Base-by-base conservation (phyloP, 192 early-diverging fungal species). In the Obelidium mucronatum region DNA sequence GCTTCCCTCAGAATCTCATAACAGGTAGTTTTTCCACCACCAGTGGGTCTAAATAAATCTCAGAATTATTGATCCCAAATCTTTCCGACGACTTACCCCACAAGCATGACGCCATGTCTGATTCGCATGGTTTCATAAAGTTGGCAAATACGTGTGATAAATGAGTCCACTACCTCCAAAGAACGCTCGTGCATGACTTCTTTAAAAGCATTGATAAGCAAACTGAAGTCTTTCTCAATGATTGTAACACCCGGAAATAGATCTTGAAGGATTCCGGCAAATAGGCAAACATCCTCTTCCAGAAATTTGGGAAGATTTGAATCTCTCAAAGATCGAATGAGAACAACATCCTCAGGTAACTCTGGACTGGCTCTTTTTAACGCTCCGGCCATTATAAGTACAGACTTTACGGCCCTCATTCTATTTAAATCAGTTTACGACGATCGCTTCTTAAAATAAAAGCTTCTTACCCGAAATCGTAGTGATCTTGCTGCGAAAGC, bases 381-480 rank as follows among this genome's bases (percentile, higher is more conserved):
- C 30, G 86, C 82, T 0, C 88, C 88, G 4, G 88, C 88, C 88
- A 90, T 90, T 31, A 88, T 87, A 22, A 90, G 73, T 51, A 90
- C 88, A n/a, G 86, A 88, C 56, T 90, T 90, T 1, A 90, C 88
- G 39, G 88, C 88, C n/a, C 88, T 72, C 88, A 90, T 90, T 42
- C 87, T 37, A 59, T 19, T 59, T 19, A 30, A 13, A 30, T n/a
- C 13, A 6, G 0, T 30, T 59, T 59, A 30, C 8, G 8, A 30
- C 56, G 13, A 52, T 52, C n/a, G 13, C 8, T 59, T 59, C 24
- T 6, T 30, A 33, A 6, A 59, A 33, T 8, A 59, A 13, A 59
- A 30, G 8, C 19, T 74, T 13, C 40, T 19, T 52, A 69, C 67
- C 63, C 88, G 75, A 90, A 90, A 56, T 90, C 88, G 58, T 90